phyloP scores from a whole-genome alignment of 495 filamentous ascomycete species.

The Xylaria scruposa region DNA sequence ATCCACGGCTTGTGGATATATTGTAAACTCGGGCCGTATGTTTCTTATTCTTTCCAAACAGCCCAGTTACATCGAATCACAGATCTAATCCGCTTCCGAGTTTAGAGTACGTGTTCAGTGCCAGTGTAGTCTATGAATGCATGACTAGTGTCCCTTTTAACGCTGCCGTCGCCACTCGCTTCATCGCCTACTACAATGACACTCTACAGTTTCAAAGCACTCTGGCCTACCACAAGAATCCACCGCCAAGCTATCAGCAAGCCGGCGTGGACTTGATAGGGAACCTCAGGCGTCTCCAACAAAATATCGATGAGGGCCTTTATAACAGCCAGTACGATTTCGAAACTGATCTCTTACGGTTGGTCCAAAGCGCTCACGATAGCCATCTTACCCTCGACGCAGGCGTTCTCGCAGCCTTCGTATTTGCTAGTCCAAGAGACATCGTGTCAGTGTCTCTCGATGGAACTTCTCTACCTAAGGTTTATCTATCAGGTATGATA shows the following conservation, averaged over 20 bases:
- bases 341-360: background rate
- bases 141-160: background rate
- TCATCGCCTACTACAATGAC: background rate
- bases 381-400: background rate
- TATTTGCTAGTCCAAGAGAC: background rate
- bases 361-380: background rate
- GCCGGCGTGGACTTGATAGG: background rate
- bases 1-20: background rate
- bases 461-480: background rate
- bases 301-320: background rate
- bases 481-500: background rate
- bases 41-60: background rate
- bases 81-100: background rate
- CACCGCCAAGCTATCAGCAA: background rate
- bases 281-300: background rate
- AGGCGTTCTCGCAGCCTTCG: background rate
- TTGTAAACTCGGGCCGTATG: background rate
- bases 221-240: background rate
- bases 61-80: background rate
- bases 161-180: background rate
- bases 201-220: background rate
- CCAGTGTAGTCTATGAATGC: background rate
- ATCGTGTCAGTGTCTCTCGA: background rate
- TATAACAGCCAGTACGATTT: background rate
- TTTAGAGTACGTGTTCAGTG: background rate